Evolutionary conservation across 176 grass and related monocot genomes (phyloP).

Genomic region (Canna indica): DNA sequence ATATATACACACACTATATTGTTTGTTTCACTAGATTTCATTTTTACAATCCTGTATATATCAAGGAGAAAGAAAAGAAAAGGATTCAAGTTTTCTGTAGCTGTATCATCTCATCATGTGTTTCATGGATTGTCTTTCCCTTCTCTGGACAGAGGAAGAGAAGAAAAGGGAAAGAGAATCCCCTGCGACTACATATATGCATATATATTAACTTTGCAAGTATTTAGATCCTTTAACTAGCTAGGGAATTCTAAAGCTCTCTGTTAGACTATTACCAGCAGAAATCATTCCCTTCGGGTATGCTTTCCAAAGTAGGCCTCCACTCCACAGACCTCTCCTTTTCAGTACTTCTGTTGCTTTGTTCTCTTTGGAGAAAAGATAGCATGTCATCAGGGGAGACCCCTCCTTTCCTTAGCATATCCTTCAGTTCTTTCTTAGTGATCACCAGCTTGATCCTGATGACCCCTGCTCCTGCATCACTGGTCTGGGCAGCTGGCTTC

Average conservation of each 20-base stretch:
- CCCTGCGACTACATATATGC: not conserved
- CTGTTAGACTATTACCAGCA: not conserved
- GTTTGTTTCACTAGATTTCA: not conserved
- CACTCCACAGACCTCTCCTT: constrained; percentile 16
- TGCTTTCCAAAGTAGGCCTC: constrained; percentile 33
- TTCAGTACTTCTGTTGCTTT: not conserved
- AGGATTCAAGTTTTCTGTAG: not conserved
- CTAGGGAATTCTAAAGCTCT: not conserved
- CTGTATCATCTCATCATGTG: not conserved
- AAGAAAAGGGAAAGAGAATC: constrained; percentile 14
- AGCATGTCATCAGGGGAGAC: constrained; percentile 20
- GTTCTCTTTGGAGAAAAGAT: constrained; percentile 18
- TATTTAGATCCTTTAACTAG: not conserved
- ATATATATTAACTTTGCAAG: not conserved
- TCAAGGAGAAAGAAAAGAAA: not conserved
- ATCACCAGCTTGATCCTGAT: constrained; percentile 35
- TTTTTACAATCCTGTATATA: not conserved
- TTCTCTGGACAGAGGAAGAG: not conserved
- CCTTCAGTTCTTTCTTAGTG: constrained; percentile 28
- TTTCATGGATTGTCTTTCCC: not conserved
- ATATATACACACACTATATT: not conserved
- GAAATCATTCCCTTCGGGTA: constrained; percentile 31
- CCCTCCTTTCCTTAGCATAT: constrained; percentile 24
- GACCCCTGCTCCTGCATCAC: not conserved
- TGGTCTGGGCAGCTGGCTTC: not conserved